These are phyloP conservation scores for Nidularia sp. DNA, from an alignment of 768 basidiomycete species.

Conservation along the genomic window DNA sequence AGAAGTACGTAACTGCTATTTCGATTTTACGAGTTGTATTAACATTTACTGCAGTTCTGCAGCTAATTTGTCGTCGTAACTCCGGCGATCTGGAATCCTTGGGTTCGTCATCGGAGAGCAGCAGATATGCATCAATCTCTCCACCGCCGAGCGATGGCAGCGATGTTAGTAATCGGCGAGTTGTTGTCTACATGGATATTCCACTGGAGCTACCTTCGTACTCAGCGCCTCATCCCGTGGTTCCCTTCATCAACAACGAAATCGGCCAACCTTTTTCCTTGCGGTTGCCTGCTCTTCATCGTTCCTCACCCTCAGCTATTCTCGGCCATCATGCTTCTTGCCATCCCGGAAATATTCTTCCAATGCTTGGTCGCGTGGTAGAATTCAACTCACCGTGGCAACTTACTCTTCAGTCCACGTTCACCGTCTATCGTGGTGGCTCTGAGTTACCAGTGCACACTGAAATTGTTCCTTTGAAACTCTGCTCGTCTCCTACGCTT, in stretches of 20 bases:
- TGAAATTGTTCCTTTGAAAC: slow-evolving; percentile 29
- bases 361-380: slow-evolving; percentile 36
- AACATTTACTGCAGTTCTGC: slow-evolving; percentile 15
- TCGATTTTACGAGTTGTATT: not conserved
- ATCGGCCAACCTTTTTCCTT: slow-evolving; percentile 7
- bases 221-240: slow-evolving; percentile 6
- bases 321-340: no score
- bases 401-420: slow-evolving; percentile 37
- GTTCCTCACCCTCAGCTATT: no score
- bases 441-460: slow-evolving; percentile 32
- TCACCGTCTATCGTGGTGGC: slow-evolving; percentile 40
- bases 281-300: not conserved
- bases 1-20: slow-evolving; percentile 18
- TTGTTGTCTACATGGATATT: slow-evolving; percentile 18
- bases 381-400: slow-evolving; percentile 45
- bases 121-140: slow-evolving; percentile 10
- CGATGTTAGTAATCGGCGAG: not conserved
- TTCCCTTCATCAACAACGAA: slow-evolving; percentile 13
- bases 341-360: slow-evolving; percentile 13
- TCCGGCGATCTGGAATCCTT: slow-evolving; percentile 4
- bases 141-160: slow-evolving; percentile 7
- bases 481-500: slow-evolving; percentile 16
- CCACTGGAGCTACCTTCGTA: slow-evolving; percentile 8
- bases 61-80: slow-evolving; percentile 21
- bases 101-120: not conserved